Evolutionary conservation across 192 early-diverging fungal species (phyloP).

Genomic region (Lobosporangium transversale): DNA sequence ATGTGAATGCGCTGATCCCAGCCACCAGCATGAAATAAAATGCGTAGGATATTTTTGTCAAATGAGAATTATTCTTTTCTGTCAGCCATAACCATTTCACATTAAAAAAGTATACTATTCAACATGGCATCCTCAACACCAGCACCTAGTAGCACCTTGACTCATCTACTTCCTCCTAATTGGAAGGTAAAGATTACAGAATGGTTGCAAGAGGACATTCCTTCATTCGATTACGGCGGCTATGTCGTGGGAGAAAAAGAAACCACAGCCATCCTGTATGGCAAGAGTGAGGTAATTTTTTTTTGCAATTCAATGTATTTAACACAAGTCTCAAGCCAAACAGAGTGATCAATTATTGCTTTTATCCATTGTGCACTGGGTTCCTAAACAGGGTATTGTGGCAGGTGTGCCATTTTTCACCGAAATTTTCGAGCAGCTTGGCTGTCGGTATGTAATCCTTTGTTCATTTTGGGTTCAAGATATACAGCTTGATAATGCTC

Average conservation of each 20-base stretch:
- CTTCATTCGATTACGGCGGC: constrained; percentile 97
- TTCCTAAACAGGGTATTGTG: constrained; percentile 86
- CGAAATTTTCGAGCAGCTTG: constrained; percentile 91
- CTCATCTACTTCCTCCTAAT: constrained; percentile 79
- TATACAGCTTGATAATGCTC: too few relatives aligned
- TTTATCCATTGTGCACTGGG: too few relatives aligned
- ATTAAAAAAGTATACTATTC: too few relatives aligned
- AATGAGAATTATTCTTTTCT: neutral
- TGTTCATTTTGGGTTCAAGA: too few relatives aligned
- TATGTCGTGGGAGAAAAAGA: constrained; percentile 92
- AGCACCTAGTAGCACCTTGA: constrained; percentile 21
- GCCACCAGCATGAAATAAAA: too few relatives aligned
- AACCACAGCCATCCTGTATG: constrained; percentile 84
- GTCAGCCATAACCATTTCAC: neutral
- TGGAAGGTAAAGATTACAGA: constrained; percentile 78
- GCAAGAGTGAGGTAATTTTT: constrained; percentile 71
- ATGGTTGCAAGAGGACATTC: constrained; percentile 96
- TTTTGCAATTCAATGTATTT: neutral
- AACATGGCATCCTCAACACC: constrained; percentile 54
- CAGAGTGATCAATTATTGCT: neutral
- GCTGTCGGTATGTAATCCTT: constrained; percentile 72
- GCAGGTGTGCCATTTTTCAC: constrained; percentile 96
- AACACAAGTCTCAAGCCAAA: too few relatives aligned
- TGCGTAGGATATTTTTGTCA: too few relatives aligned
- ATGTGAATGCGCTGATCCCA: too few relatives aligned